Base-by-base conservation (phyloP, 148 eudicot genomes). In the Suaeda aralocaspica region DNA sequence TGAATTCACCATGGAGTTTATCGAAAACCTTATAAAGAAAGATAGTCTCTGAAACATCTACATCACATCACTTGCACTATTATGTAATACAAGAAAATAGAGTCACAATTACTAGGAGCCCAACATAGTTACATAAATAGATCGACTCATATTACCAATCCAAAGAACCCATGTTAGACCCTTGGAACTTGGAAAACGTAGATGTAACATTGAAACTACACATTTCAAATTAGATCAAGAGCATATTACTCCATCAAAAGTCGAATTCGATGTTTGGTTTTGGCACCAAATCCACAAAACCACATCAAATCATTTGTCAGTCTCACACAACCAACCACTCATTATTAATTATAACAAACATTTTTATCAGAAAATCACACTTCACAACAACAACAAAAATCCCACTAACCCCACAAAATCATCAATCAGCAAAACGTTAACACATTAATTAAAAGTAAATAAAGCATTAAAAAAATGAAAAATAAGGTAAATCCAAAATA, bases 371-470 rank as follows among this genome's bases (percentile, higher is more conserved):
- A 4, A 16, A 12, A n/a, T 59, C 42, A 34, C 4, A 21, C 19
- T 34, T 33, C 45, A 24, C 60, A 52, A 6, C 16, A 41, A 16
- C 0, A 69, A 42, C 13, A 4, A 41, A 42, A 22, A 1, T 6
- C 31, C 16, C 68, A 59, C 24, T 12, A 69, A 34, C 34, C 34
- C 28, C 49, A 51, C 30, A 64, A 31, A 45, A 52, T 45, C 46
- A 68, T 45, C 26, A 67, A 51, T 36, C 34, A 72, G 56, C 57
- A 41, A 55, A 59, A 28, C 57, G 46, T 30, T 48, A 56, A n/a
- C 26, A 69, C 39, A 45, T 25, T 42, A 19, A 58, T n/a, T 44
- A 25, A 26, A 70, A 33, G 6, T 22, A 5, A 48, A 60, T 13
- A 46, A 41, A 34, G 4, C 12, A 19, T 30, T 4, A 30, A n/a